Base-by-base conservation (phyloP, 306 rosid genomes). In the Sicyos baderoa region DNA sequence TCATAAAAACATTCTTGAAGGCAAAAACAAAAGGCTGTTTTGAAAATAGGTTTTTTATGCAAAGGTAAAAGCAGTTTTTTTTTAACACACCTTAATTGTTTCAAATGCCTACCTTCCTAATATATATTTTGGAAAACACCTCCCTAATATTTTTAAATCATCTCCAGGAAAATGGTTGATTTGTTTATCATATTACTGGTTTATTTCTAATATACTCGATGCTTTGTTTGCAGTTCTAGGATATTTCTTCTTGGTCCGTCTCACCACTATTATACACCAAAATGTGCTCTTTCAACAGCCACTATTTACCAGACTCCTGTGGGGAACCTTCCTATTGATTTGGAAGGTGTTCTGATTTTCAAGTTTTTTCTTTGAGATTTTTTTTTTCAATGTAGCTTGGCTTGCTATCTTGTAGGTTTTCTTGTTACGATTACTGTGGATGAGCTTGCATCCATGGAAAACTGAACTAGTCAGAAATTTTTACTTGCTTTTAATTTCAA, bases 161-260 rank as follows among this genome's bases (percentile, higher is more conserved):
- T 27, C 45, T 50, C 44, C 44, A 7, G 8, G 25, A 51, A 16
- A 73, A 10, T 44, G 25, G 51, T 65, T 29, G 6, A 15, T 23
- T 48, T 60, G 10, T 47, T 32, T 22, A 15, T 76, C 32, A n/a
- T 44, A 15, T 44, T 17, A 21, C 25, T 25, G 22, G 32, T 54
- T 57, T 63, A 62, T 69, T 63, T 58, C 79, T 69, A 53, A 81
- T 68, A 9, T 69, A 40, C 10, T 55, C 69, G 27, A 74, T 25
- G 76, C 59, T 55, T 67, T 40, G 27, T 71, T 59, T 79, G 70
- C 90, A 94, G 99, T 74, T 77, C 78, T 16, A 86, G 99, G 57
- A 85, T 94, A 74, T 94, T 94, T 79, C 95, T 94, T 78, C 96
- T 94, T 50, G 99, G 99, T 68, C 99, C 99, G 72, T 94, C 99